Percentiles rank a stretch among this genome's conserved stretches.
Evolutionary conservation across 148 eudicot species (phyloP).

Genomic region (Hydrangea macrophylla): DNA sequence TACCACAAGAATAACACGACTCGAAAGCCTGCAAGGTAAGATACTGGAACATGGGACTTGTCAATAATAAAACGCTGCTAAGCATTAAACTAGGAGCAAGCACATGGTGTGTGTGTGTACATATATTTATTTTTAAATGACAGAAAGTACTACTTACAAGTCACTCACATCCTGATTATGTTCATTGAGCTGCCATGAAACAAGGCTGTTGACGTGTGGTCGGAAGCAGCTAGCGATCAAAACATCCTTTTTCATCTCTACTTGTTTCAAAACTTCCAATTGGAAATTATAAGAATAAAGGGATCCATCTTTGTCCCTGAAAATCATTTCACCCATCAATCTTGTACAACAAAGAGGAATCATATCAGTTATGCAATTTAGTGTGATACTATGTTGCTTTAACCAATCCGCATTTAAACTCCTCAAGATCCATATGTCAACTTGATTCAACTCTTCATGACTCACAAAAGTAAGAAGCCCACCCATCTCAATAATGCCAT

Average conservation of each 20-base stretch:
- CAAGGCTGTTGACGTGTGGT: conserved; percentile 53
- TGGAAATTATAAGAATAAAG: conserved; percentile 31
- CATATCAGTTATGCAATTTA: conserved; percentile 19
- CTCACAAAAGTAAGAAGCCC: conserved; percentile 37
- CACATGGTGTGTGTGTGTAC: too few relatives aligned
- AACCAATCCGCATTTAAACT: conserved; percentile 30
- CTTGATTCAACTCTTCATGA: conserved; percentile 21
- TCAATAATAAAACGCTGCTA: too few relatives aligned
- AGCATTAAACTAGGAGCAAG: too few relatives aligned
- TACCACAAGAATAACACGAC: too few relatives aligned
- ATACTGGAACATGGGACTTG: too few relatives aligned
- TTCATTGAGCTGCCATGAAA: conserved; percentile 25
- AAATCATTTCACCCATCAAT: conserved; percentile 27
- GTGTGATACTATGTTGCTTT: conserved; percentile 26
- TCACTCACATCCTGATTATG: background rate
- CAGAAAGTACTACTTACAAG: too few relatives aligned
- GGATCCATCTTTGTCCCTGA: conserved; percentile 22
- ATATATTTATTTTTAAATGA: too few relatives aligned
- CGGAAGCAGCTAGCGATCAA: background rate
- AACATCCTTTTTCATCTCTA: conserved; percentile 18
- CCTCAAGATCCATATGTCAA: conserved; percentile 46
- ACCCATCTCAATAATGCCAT: conserved; percentile 34
- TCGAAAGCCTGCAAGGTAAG: too few relatives aligned
- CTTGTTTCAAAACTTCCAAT: conserved; percentile 13
- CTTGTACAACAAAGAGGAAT: conserved; percentile 35